A percentile compares a stretch with the other conserved stretches of the same genome.
Evolutionary conservation across 139 green algal species (phyloP).

Genomic region (Dunaliella primolecta): DNA sequence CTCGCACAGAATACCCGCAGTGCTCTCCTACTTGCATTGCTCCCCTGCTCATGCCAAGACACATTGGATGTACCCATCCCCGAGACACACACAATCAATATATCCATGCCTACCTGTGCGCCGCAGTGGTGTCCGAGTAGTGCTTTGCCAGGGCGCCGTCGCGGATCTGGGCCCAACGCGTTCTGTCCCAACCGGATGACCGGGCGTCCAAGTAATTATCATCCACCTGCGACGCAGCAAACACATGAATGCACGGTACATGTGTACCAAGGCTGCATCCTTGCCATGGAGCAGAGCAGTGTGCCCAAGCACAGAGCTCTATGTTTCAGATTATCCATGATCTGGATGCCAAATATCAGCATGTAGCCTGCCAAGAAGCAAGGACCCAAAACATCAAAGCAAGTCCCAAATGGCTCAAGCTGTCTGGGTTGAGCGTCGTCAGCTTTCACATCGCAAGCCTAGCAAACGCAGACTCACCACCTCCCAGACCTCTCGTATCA

Average conservation of each 20-base stretch:
- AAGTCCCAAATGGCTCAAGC: no score
- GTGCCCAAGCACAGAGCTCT: background rate
- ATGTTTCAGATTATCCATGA: background rate
- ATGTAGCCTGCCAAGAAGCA: no score
- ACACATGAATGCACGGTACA: no score
- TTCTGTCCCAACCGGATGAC: conserved; percentile 30
- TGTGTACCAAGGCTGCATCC: background rate
- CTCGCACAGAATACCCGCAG: no score
- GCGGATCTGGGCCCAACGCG: conserved; percentile 25
- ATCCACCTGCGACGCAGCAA: conserved; percentile 73
- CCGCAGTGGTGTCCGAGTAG: conserved; percentile 27
- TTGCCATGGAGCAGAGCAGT: conserved; percentile 21
- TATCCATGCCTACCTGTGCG: conserved; percentile 42
- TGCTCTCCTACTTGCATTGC: no score
- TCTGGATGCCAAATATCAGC: no score
- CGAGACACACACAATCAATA: no score
- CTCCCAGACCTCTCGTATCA: conserved; percentile 61
- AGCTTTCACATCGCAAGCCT: no score
- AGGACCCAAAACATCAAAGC: no score
- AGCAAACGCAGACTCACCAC: conserved; percentile 33
- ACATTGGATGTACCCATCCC: no score
- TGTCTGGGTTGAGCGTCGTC: no score
- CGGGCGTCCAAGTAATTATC: conserved; percentile 77
- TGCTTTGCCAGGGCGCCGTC: conserved; percentile 42
- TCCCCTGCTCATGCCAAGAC: no score